Percentiles rank a stretch among this genome's conserved stretches.
Evolutionary conservation across 768 basidiomycete species (phyloP).

Genomic region (Tremella mesenterica): DNA sequence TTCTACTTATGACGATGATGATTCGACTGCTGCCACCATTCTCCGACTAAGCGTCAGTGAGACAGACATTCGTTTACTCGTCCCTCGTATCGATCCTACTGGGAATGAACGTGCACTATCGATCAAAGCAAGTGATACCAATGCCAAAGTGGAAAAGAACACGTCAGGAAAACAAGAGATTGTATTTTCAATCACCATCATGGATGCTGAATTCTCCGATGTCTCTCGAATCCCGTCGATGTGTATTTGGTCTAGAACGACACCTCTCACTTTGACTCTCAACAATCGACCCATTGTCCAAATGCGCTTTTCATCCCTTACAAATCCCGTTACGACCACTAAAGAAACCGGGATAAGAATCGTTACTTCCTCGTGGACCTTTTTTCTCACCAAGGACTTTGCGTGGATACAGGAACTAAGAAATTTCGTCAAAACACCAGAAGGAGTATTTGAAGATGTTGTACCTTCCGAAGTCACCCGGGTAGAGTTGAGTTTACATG

Average conservation of each 20-base stretch:
- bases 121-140: slow-evolving; percentile 58
- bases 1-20: slow-evolving; percentile 26
- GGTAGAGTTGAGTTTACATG: slow-evolving; percentile 57
- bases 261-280: slow-evolving; percentile 50
- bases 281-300: slow-evolving; percentile 23
- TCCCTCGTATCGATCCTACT: slow-evolving; percentile 48
- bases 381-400: slow-evolving; percentile 56
- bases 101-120: slow-evolving; percentile 30
- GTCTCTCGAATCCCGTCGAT: slow-evolving; percentile 43
- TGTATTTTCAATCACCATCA: slow-evolving; percentile 55
- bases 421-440: slow-evolving; percentile 68
- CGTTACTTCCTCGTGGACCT: slow-evolving; percentile 58
- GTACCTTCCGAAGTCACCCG: slow-evolving; percentile 79
- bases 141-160: slow-evolving; percentile 58
- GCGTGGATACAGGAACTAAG: slow-evolving; percentile 57
- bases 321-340: slow-evolving; percentile 54
- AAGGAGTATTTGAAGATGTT: slow-evolving; percentile 87
- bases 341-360: slow-evolving; percentile 71
- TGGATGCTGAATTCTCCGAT: slow-evolving; percentile 57
- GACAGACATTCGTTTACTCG: slow-evolving; percentile 49
- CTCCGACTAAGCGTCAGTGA: slow-evolving; percentile 22
- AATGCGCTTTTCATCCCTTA: slow-evolving; percentile 59
- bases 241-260: slow-evolving; percentile 53
- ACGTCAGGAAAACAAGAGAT: slow-evolving; percentile 69
- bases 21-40: slow-evolving; percentile 6